Evolutionary conservation across 176 grass and related monocot genomes (phyloP), one percentile per base, ranked within the genome.

Genomic region (Phoenix dactylifera): DNA sequence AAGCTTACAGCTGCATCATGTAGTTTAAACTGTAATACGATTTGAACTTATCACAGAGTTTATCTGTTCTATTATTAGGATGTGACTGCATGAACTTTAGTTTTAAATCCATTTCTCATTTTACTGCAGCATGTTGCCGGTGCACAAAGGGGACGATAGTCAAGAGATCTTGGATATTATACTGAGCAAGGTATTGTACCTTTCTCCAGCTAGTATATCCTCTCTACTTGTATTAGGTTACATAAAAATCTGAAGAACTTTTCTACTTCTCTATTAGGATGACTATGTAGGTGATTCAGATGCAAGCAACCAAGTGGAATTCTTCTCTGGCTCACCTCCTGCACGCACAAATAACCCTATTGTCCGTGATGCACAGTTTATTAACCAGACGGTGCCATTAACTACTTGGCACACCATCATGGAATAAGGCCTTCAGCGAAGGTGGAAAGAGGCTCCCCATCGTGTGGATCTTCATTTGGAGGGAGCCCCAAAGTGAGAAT

Each of bases 291-390:
- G 24, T 55, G 65, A 55, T 49, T 51, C 48, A 51, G 62, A 65
- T 24, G 24, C 19, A 39, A 65, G 22, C 5, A 65, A 15, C 48
- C 48, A 65, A 24, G 48, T 50, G 2, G 52, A 12, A 0, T 67
- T 67, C 26, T 67, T 67, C 19, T 67, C 25, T 20, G 65, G 65
- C 5, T 55, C 65, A 53, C 65, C 65, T 22, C 65, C 65, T 15
- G 52, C 23, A 6, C 65, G 65, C n/a, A 35, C 65, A 15, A 67
- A 32, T 18, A 67, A 67, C 26, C 65, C 67, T 9, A 23, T 70
- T 10, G 29, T 70, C 22, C 55, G n/a, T 16, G 67, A 70, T 50
- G 6, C 55, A 7, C 15, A 59, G n/a, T 70, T 70, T 28, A 15
- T 4, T 15, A 59, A 51, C 7, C 39, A 59, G 49, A 18, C 15